Conservation (phyloP, 495 filamentous ascomycete species). For the Xylaria cubensis region DNA sequence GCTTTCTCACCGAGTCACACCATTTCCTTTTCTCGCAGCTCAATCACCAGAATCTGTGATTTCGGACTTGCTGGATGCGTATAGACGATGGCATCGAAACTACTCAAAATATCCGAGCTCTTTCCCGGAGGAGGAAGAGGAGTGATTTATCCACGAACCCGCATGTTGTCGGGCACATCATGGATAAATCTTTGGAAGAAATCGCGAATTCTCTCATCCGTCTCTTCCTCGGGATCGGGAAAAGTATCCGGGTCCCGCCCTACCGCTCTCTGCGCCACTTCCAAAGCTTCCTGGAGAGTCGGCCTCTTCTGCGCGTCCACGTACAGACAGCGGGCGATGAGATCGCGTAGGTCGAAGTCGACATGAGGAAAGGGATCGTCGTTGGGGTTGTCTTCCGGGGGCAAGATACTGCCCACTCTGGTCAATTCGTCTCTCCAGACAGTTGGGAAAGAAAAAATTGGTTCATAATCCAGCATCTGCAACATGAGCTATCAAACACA, state of each 20-base stretch:
- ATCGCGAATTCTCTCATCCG: not conserved
- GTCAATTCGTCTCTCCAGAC: not conserved
- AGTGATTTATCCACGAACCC: not conserved
- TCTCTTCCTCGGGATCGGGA: not conserved
- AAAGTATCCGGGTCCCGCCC: not conserved
- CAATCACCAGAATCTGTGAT: too few relatives aligned
- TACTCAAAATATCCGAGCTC: not conserved
- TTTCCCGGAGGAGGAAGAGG: too few relatives aligned
- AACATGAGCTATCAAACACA: not conserved
- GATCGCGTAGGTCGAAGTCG: slow-evolving; percentile 10
- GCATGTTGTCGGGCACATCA: not conserved
- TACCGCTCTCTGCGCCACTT: not conserved
- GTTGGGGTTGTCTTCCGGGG: not conserved
- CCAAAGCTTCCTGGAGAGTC: not conserved
- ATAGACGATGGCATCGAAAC: not conserved
- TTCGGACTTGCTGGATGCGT: not conserved
- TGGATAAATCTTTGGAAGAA: not conserved
- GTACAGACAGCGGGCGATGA: slow-evolving; percentile 19
- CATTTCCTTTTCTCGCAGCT: not conserved
- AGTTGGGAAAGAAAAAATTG: not conserved
- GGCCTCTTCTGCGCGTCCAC: not conserved
- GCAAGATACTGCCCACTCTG: not conserved
- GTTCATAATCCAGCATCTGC: not conserved
- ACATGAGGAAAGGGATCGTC: slow-evolving; percentile 1
- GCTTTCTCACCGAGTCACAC: not conserved